Base-by-base conservation (phyloP, 2,329 filamentous ascomycete species). In the Cladosporium sp. region DNA sequence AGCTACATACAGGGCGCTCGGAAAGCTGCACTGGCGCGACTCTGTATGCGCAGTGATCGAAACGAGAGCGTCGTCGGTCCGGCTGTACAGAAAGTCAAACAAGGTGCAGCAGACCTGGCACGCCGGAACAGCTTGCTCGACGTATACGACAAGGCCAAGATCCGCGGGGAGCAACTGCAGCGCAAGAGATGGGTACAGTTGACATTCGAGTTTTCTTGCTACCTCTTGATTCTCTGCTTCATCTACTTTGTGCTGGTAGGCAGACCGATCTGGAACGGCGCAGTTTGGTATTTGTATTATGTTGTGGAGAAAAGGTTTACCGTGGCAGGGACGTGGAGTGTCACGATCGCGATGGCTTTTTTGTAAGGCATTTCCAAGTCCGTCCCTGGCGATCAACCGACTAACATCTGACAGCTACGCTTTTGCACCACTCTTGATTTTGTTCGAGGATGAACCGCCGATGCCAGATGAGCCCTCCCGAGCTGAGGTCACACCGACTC, bases 201-300 rank as follows among this genome's bases (percentile, higher is more conserved):
- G 1, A 60, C 73, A 5, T 81, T 81, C 61, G 77, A 81, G 68
- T 79, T 76, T 58, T 66, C 71, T 34, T 68, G 79, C 30, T 82
- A 81, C 60, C 39, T 74, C 2, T 32, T 79, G 8, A 68, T 79
- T 49, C 21, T 78, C 3, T 72, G 71, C 14, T 79, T 82, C 63
- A 71, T 81, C 32, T 83, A 83, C 65, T 81, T 83, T 25, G 78
- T 82, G n/a, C 72, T 83, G 1, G 70, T 83, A 11, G 81, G 81
- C 5, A 64, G 78, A 62, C 81, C 81, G 0, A 65, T 83, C 2
- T 83, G 81, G 81, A 78, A 77, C 5, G 81, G 81, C 4, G 75
- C 77, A 1, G 23, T 51, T 1, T 51, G 48, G 48, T 51, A 18
- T 1, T 3, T 28, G 1, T 51, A 51, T n/a, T 51, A 13, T 13